Conservation (phyloP, 129 eudicot genomes). For the Rutidosis leptorrhynchoides region DNA sequence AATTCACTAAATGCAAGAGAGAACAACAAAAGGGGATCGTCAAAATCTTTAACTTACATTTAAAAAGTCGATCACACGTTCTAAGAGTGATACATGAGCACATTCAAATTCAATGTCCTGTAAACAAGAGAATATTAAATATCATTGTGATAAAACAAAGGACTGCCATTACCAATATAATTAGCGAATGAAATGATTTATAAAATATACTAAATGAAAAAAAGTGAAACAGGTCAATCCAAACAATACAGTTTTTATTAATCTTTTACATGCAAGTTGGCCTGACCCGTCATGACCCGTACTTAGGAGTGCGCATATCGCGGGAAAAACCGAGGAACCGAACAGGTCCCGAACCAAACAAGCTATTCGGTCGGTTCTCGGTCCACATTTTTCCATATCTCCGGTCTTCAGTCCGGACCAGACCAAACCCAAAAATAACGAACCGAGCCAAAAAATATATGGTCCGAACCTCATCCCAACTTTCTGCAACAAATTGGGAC, state of each 20-base stretch:
- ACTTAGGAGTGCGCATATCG: too few species aligned
- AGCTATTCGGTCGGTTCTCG: too few species aligned
- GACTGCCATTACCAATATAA: conserved; percentile 1
- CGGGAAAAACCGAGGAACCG: too few species aligned
- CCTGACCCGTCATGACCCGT: not conserved
- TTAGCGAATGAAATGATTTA: not conserved
- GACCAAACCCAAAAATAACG: too few species aligned
- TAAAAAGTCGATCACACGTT: conserved; percentile 65
- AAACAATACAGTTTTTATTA: not conserved
- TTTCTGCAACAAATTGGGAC: too few species aligned
- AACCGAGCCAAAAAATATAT: too few species aligned
- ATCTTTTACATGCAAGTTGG: not conserved
- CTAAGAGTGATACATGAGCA: conserved; percentile 81
- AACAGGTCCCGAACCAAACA: too few species aligned
- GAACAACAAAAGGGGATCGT: conserved; percentile 6
- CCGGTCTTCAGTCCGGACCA: too few species aligned
- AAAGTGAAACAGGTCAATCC: not conserved
- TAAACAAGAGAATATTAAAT: conserved; percentile 14
- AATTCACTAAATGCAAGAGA: conserved; percentile 21
- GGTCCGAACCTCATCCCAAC: too few species aligned
- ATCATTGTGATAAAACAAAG: conserved; percentile 9
- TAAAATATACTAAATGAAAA: not conserved
- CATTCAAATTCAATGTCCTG: conserved; percentile 86
- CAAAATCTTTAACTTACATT: conserved; percentile 50
- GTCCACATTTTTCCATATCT: too few species aligned